Conservation (phyloP, 257 asterid species). For the Linaria vulgaris region DNA sequence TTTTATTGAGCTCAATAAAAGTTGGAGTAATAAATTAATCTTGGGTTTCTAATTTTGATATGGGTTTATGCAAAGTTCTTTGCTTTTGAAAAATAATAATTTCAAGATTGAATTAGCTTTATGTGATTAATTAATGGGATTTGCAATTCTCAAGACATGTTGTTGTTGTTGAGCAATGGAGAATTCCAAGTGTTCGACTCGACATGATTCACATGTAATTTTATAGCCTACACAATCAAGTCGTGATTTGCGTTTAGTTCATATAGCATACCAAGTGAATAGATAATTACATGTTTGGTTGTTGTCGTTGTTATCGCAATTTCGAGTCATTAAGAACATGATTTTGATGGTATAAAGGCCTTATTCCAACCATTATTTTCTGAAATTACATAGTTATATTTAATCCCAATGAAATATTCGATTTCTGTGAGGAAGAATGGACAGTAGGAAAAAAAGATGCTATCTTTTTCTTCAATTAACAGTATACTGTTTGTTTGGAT, state of each 20-base stretch:
- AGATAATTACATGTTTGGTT: too few relatives aligned
- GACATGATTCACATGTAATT: too few relatives aligned
- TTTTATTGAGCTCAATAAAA: background rate
- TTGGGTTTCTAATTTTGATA: background rate
- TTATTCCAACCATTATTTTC: background rate
- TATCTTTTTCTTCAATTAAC: background rate
- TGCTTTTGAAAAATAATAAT: background rate
- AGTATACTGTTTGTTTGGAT: background rate
- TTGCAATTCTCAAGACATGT: too few relatives aligned
- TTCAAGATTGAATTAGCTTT: background rate
- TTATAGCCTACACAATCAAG: too few relatives aligned
- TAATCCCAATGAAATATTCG: background rate
- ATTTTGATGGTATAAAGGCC: constrained; percentile 11
- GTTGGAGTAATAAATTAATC: background rate
- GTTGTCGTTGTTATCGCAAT: too few relatives aligned
- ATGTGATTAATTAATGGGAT: background rate
- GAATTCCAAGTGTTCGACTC: too few relatives aligned
- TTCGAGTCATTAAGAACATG: background rate
- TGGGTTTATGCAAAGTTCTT: background rate
- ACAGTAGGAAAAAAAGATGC: background rate
- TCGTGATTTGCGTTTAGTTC: too few relatives aligned
- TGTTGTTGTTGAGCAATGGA: too few relatives aligned
- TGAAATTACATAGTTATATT: background rate
- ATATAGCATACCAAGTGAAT: too few relatives aligned
- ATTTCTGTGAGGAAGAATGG: background rate